Base-by-base conservation (phyloP, 2,329 filamentous ascomycete genomes). In the Scedosporium aurantiacum region DNA sequence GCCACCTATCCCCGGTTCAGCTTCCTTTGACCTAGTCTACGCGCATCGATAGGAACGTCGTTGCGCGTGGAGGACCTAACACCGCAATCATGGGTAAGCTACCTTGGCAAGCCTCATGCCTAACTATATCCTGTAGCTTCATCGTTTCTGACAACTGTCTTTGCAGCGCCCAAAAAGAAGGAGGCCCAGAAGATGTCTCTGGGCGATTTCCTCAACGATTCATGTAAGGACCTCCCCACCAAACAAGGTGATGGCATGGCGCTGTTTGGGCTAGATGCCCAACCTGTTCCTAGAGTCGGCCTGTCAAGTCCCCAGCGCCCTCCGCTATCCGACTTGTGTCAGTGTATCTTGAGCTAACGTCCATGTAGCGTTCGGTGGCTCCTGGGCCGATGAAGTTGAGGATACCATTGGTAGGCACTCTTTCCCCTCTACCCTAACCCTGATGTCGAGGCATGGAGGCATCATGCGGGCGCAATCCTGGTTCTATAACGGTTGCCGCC, bases 381-480 rank as follows among this genome's bases (percentile, higher is more conserved):
- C 94, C 68, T 99, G 94, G 94, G 94, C 94, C 70, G 95, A 99
- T 78, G 94, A 99, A 75, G 96, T 99, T 79, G 94, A 99, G 77
- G 91, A 96, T 71, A 83, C 89, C 67, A 84, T 86, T 75, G 79
- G 89, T 93, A 82, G 80, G 86, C 79, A 62, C 27, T 37, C 16
- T n/a, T 50, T 23, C 45, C 16, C 32, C 32, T 12, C 3, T 37
- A n/a, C n/a, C 32, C 32, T 37, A 37, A 37, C n/a, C 43, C 43
- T 47, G 14, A 7, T 47, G 43, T 6, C 43, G 43, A 47, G 16
- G 43, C 21, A 47, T 12, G 32, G 32, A 3, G 32, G 32, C 32
- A 14, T 37, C 8, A 8, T 32, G 32, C 3, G 32, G 32, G 32
- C 54, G 12, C 37, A 32, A 57, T 4, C 54, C 54, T 28, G 3